Conservation (phyloP, 2,329 filamentous ascomycete species). For the Coccinonectria pachysandricola region DNA sequence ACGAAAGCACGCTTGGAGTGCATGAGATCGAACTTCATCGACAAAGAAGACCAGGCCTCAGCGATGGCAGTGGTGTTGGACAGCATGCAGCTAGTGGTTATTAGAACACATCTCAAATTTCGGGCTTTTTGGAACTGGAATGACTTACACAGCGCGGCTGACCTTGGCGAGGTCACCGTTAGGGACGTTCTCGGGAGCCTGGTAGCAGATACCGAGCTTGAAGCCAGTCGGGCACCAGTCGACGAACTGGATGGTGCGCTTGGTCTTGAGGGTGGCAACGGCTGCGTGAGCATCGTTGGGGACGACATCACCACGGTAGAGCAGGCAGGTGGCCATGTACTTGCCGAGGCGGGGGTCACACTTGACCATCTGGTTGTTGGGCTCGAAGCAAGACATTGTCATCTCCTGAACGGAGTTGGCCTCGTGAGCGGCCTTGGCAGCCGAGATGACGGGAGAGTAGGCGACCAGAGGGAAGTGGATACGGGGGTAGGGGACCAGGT, state of each 20-base stretch:
- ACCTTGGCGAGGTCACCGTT: conserved; percentile 97
- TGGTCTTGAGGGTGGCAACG: conserved; percentile 95
- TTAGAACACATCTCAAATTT: conserved; percentile 3
- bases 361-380: conserved; percentile 99
- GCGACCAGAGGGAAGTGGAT: conserved; percentile 99
- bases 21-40: conserved; percentile 99
- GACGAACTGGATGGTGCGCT: conserved; percentile 98
- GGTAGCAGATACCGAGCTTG: conserved; percentile 99
- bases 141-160: conserved; percentile 87
- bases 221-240: conserved; percentile 99
- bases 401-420: conserved; percentile 97
- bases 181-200: conserved; percentile 89
- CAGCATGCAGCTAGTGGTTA: conserved; percentile 70
- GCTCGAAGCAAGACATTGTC: conserved; percentile 98
- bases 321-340: conserved; percentile 98
- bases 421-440: conserved; percentile 93
- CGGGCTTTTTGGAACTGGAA: too few relatives aligned
- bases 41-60: conserved; percentile 94
- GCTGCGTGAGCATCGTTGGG: conserved; percentile 90
- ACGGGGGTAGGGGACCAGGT: conserved; percentile 95
- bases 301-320: conserved; percentile 97
- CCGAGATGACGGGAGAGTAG: conserved; percentile 88
- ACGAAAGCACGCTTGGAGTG: conserved; percentile 99
- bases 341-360: conserved; percentile 97
- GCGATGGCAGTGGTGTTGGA: conserved; percentile 98